Evolutionary conservation across 2,329 filamentous ascomycete genomes (phyloP), one percentile per base, ranked within the genome.

Genomic region (Aspergillus sp.): DNA sequence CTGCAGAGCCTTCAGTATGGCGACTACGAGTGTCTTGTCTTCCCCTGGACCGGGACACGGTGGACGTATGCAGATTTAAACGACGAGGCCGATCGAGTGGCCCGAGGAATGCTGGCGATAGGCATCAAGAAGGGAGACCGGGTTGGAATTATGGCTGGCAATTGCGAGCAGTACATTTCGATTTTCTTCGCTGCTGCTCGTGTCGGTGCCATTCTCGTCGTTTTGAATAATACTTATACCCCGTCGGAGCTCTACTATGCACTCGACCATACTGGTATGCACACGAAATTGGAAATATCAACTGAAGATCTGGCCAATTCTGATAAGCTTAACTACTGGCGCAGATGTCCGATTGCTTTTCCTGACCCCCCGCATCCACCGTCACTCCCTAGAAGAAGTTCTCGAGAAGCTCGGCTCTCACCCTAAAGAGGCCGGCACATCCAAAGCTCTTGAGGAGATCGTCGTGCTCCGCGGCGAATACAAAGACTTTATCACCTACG

Each of bases 221-320:
- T 92, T 45, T 77, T 93, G 63, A 93, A 93, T 76, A 93, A 91
- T 75, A 93, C 89, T 0, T 93, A 93, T 70, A 93, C 90, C 1
- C 81, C 87, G 2, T 84, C 82, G 1, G 90, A 93, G 74, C 86
- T 88, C 48, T 82, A 86, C 70, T 88, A 89, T 72, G 90, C 87
- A 9, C 73, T 93, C 27, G 82, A 83, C 55, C 90, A 91, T 68
- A 86, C 88, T 15, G 85, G 87, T 88, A 74, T 64, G 79, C 37
- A 9, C 8, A 31, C 27, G 8, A 31, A 31, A 31, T 9, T 31
- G 27, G 27, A 31, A 31, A 31, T 31, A 31, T 31, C 27, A 3
- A 6, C 9, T 23, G n/a, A n/a, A 23, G 19, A 48, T 25, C 37
- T 21, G 25, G 11, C 25, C 3, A 15, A 47, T 55, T 4, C 46